Conservation (phyloP, 75 land plant species). For the Cryptomeria japonica region DNA sequence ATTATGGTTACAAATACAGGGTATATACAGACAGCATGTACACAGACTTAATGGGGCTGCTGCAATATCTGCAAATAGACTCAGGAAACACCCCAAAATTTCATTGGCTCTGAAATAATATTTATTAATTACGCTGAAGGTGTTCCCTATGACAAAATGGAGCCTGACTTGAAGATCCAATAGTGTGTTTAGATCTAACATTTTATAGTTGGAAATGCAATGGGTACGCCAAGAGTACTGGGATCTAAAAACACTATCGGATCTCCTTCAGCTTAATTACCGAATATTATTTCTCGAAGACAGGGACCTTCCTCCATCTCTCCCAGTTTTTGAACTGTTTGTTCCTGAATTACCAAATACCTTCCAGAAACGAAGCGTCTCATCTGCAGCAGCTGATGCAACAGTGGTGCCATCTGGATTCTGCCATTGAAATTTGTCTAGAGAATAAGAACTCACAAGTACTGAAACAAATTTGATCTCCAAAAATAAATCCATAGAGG, state of each 20-base stretch:
- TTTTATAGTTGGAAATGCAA: no score
- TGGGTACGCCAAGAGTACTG: no score
- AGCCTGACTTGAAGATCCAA: no score
- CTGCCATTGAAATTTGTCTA: conserved; percentile 20
- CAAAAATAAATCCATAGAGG: neutral
- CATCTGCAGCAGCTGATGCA: conserved; percentile 72
- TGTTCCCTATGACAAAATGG: no score
- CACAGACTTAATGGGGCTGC: neutral
- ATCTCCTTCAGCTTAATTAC: no score
- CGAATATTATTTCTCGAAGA: conserved; percentile 6
- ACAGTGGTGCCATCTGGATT: conserved; percentile 80
- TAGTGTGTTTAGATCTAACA: no score
- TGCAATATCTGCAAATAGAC: no score
- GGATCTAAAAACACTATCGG: no score
- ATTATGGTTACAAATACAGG: neutral
- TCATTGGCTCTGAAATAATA: no score
- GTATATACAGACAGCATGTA: neutral
- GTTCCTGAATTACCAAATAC: conserved; percentile 46
- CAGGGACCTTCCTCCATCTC: conserved; percentile 17
- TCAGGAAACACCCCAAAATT: no score
- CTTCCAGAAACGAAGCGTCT: conserved; percentile 79
- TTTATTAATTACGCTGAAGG: no score
- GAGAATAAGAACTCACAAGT: conserved; percentile 40
- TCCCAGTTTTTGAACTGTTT: neutral
- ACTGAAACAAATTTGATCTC: neutral